Evolutionary conservation across 176 grass and related monocot species (phyloP).

Genomic region (Phyllostachys edulis): DNA sequence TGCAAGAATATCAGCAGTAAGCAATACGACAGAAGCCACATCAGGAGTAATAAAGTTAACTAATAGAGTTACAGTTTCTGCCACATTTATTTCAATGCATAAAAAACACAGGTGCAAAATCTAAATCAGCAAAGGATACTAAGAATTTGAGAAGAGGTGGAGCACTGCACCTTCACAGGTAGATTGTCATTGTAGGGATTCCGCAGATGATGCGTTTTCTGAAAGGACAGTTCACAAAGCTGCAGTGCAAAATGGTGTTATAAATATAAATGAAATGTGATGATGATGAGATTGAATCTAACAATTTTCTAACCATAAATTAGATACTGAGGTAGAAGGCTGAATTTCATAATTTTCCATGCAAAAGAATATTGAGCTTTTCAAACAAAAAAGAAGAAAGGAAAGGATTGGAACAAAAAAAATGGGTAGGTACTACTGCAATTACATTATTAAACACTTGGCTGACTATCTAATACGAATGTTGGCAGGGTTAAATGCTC

Average conservation of each 20-base stretch:
- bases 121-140: neutral
- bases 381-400: neutral
- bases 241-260: conserved; percentile 43
- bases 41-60: neutral
- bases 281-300: neutral
- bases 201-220: conserved; percentile 80
- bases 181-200: conserved; percentile 91
- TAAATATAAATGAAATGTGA: conserved; percentile 7
- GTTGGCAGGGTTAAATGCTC: neutral
- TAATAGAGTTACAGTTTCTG: neutral
- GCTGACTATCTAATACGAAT: neutral
- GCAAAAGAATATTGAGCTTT: neutral
- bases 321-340: neutral
- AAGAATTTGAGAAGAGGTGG: neutral
- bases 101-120: neutral
- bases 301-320: neutral
- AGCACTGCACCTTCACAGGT: conserved; percentile 65
- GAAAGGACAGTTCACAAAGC: conserved; percentile 81
- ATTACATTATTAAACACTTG: neutral
- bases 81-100: neutral
- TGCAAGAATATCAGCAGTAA: no score
- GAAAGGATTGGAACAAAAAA: neutral
- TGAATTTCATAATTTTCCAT: neutral
- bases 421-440: neutral
- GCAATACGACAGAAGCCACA: neutral